Base-by-base conservation (phyloP, 2,329 filamentous ascomycete species). In the Trichoderma breve region DNA sequence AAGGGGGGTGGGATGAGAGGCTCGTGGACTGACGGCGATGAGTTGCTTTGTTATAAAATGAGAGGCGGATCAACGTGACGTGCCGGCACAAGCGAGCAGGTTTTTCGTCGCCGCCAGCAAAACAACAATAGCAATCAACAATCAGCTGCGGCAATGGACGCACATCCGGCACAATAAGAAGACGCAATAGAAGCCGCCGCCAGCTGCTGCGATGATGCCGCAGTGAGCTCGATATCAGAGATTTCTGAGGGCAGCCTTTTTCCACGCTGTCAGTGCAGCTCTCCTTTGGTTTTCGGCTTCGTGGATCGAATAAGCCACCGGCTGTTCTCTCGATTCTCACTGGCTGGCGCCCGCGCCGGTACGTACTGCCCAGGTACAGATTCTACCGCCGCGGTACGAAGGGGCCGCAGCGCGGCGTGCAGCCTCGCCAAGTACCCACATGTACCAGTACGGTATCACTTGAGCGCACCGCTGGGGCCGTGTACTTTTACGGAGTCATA, bases 241-340 rank as follows among this genome's bases (percentile, higher is more conserved):
- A 74, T 72, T 73, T 74, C 68, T 53, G 61, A 43, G 34, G 58
- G 71, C 71, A 24, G 65, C 62, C 62, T 70, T 58, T 72, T 70
- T 73, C 71, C 70, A 73, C 66, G 62, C 65, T 71, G 72, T 70
- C 65, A 72, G 71, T 64, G 71, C 61, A 57, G 65, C 73, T 78
- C 80, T 79, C 78, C 78, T 79, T 80, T 76, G 79, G 76, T 80
- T 81, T 81, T 81, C 77, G 75, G 80, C 77, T 81, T 81, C 80
- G 79, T 81, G 79, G 80, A 80, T 79, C 78, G 80, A 81, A 81
- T 80, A 81, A 80, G 80, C 80, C 80, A 78, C 55, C 62, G 62
- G 68, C 68, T 70, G 51, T 58, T 58, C 30, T 60, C 58, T 61
- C 57, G 57, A 36, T 21, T 47, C 43, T 72, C 36, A 72, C 55